Conservation (phyloP, 1,139 yeast genomes). For the Diutina sp. region DNA sequence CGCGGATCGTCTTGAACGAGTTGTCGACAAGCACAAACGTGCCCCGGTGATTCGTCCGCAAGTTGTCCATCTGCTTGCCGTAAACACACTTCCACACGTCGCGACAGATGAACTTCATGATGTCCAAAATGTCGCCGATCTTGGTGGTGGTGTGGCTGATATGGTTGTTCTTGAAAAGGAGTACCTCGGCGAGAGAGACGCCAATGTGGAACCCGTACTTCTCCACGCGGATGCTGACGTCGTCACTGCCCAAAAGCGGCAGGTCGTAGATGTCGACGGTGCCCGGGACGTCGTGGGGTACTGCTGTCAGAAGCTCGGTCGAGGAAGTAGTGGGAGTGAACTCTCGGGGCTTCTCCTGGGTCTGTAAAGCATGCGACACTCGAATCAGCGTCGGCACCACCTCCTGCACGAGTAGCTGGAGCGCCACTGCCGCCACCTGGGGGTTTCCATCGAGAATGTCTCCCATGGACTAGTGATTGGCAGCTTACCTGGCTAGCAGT, state of each 20-base stretch:
- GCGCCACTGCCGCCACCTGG: slow-evolving; percentile 33
- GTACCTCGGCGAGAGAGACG: slow-evolving; percentile 53
- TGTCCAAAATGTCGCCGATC: slow-evolving; percentile 53
- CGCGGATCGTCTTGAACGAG: slow-evolving; percentile 39
- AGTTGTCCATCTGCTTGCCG: slow-evolving; percentile 80
- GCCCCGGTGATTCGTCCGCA: slow-evolving; percentile 84
- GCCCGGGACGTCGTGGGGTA: slow-evolving; percentile 25
- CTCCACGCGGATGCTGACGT: slow-evolving; percentile 48
- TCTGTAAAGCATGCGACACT: slow-evolving; percentile 23
- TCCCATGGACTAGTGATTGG: background rate
- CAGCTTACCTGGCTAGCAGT: background rate
- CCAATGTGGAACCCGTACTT: slow-evolving; percentile 69
- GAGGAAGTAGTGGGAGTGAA: slow-evolving; percentile 9
- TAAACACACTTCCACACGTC: slow-evolving; percentile 79
- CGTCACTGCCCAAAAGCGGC: slow-evolving; percentile 27
- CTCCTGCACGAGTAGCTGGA: slow-evolving; percentile 60
- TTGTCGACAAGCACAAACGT: slow-evolving; percentile 71
- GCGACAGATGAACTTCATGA: slow-evolving; percentile 85
- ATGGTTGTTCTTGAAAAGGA: slow-evolving; percentile 42
- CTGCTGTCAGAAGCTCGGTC: slow-evolving; percentile 12
- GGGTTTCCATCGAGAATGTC: slow-evolving; percentile 11
- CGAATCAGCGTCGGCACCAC: slow-evolving; percentile 59
- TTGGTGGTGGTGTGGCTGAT: slow-evolving; percentile 22
- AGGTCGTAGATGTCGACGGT: slow-evolving; percentile 26
- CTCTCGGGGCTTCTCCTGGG: slow-evolving; percentile 5